These are phyloP conservation scores for Curvularia lunata DNA, from an alignment of 2,329 filamentous ascomycete genomes.

Conservation along the genomic window DNA sequence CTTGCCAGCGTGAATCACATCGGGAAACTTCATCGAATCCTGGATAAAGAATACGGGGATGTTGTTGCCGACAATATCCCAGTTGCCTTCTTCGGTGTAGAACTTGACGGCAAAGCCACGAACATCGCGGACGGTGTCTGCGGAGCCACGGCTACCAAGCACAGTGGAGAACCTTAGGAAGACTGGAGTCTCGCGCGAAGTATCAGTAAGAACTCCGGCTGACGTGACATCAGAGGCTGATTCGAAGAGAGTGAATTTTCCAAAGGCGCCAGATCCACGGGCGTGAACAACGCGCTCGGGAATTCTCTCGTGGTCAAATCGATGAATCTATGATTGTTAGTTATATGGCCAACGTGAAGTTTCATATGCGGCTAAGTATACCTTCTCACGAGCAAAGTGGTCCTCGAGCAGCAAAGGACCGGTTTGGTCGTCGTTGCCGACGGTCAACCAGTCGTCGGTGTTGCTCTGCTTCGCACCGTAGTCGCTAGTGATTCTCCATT, in stretches of 20 bases:
- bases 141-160: constrained; percentile 74
- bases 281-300: constrained; percentile 73
- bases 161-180: constrained; percentile 82
- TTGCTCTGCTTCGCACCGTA: constrained; percentile 75
- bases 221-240: constrained; percentile 67
- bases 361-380: constrained; percentile 40
- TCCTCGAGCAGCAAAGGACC: constrained; percentile 77
- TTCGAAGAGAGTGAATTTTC: constrained; percentile 70
- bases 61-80: constrained; percentile 76
- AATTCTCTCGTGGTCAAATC: constrained; percentile 78
- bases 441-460: constrained; percentile 78
- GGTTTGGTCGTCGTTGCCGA: constrained; percentile 65
- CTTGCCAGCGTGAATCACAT: constrained; percentile 68
- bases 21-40: constrained; percentile 76
- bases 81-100: constrained; percentile 79
- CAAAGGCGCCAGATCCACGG: constrained; percentile 68
- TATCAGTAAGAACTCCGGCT: constrained; percentile 71
- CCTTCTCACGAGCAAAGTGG: constrained; percentile 74
- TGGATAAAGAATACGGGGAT: constrained; percentile 80
- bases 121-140: constrained; percentile 83
- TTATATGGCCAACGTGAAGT: neutral
- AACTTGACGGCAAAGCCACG: constrained; percentile 80
- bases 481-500: constrained; percentile 73
- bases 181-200: constrained; percentile 68
- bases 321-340: constrained; percentile 63